These are phyloP conservation scores for Ophiostoma quercus DNA, from an alignment of 2,329 filamentous ascomycete species.

Conservation along the genomic window DNA sequence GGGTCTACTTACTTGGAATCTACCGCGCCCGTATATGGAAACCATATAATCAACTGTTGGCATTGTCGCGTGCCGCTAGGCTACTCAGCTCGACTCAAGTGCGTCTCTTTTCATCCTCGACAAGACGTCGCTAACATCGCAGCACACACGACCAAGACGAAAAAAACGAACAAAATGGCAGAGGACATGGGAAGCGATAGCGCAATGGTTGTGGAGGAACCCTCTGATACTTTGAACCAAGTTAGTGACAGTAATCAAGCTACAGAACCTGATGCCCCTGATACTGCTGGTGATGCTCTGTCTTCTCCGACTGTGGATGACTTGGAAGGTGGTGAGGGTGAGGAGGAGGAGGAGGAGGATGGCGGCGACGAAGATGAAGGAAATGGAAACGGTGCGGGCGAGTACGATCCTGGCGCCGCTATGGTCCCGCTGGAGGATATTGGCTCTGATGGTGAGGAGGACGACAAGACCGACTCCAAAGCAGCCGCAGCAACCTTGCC, in stretches of 20 bases:
- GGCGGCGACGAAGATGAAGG: not conserved
- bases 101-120: too few relatives aligned
- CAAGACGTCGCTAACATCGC: not conserved
- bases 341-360: conserved; percentile 50
- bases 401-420: conserved; percentile 9
- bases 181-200: conserved; percentile 39
- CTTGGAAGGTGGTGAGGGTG: conserved; percentile 45
- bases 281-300: conserved; percentile 47
- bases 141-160: conserved; percentile 24
- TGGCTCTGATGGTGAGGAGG: not conserved
- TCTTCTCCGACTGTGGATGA: conserved; percentile 30
- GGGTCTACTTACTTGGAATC: too few relatives aligned
- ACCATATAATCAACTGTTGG: too few relatives aligned
- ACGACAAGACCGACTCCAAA: conserved; percentile 22
- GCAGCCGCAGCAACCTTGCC: conserved; percentile 23
- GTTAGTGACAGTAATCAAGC: conserved; percentile 52
- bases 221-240: conserved; percentile 41
- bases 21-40: too few relatives aligned
- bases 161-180: conserved; percentile 26
- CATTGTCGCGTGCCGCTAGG: too few relatives aligned
- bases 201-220: conserved; percentile 52
- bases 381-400: not conserved
- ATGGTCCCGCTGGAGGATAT: conserved; percentile 9
- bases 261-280: conserved; percentile 43
- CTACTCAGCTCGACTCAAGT: too few relatives aligned